Evolutionary conservation across 495 filamentous ascomycete genomes (phyloP).

Genomic region (Aspergillus homomorphus): DNA sequence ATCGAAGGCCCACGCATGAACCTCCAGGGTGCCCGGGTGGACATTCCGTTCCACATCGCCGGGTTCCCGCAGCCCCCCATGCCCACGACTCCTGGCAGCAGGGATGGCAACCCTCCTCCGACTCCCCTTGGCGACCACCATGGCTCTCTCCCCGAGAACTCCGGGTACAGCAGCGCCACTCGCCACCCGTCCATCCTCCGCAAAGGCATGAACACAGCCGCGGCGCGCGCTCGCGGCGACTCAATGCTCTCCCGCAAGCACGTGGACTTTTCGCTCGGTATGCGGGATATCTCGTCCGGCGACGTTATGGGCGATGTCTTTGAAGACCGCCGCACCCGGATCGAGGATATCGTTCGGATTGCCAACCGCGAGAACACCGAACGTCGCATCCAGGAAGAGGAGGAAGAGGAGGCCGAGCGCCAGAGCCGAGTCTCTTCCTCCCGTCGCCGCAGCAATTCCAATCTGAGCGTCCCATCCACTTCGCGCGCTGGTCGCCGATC

Average conservation of each 20-base stretch:
- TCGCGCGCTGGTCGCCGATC: conserved; percentile 26
- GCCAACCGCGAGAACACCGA: conserved; percentile 42
- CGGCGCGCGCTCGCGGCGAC: conserved; percentile 52
- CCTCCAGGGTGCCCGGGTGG: conserved; percentile 62
- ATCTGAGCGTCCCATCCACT: conserved; percentile 24
- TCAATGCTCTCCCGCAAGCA: conserved; percentile 58
- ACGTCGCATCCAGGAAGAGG: conserved; percentile 46
- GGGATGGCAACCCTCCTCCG: conserved; percentile 15
- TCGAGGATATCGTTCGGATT: conserved; percentile 38
- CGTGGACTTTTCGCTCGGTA: conserved; percentile 75
- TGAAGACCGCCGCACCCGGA: conserved; percentile 45
- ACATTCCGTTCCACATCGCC: conserved; percentile 58
- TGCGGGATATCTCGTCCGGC: conserved; percentile 54
- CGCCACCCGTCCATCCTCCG: conserved; percentile 55
- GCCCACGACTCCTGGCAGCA: conserved; percentile 16
- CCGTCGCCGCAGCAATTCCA: conserved; percentile 26
- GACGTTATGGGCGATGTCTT: conserved; percentile 70
- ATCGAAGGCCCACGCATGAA: conserved; percentile 83
- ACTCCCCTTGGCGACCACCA: conserved; percentile 19
- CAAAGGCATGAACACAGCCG: conserved; percentile 40
- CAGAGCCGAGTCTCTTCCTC: conserved; percentile 28
- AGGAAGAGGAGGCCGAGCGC: conserved; percentile 36
- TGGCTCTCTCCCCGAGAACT: conserved; percentile 26
- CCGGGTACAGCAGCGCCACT: conserved; percentile 23
- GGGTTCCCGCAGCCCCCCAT: conserved; percentile 31